phyloP scores from a whole-genome alignment of 129 eudicot species.

The Ambrosia artemisiifolia region DNA sequence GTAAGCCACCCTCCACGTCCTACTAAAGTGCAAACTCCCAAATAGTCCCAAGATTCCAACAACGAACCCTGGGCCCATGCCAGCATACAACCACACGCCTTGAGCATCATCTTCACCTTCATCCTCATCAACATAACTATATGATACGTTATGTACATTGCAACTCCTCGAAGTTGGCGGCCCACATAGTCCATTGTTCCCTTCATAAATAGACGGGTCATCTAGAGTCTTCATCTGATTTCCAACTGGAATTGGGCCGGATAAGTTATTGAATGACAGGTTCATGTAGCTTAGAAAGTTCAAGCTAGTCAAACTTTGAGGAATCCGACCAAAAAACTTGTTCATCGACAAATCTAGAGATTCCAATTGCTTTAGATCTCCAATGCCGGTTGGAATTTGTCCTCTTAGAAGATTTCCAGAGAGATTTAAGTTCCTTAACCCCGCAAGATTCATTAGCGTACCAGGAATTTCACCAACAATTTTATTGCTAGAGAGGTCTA shows the following conservation, averaged over 20 bases:
- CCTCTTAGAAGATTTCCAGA: background rate
- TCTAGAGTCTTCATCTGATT: background rate
- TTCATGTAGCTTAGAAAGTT: background rate
- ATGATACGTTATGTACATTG: background rate
- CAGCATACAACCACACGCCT: background rate
- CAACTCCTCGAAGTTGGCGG: background rate
- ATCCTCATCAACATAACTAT: background rate
- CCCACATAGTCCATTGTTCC: background rate
- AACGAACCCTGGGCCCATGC: background rate
- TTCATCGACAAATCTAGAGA: slow-evolving; percentile 1
- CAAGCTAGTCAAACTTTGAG: slow-evolving; percentile 3
- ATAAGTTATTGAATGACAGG: slow-evolving; percentile 6
- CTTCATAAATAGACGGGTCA: background rate
- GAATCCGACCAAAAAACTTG: background rate
- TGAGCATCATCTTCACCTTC: background rate
- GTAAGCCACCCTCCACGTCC: slow-evolving; percentile 11
- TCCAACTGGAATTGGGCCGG: background rate
- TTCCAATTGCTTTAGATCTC: background rate
- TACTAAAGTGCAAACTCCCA: background rate
- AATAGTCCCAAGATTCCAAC: slow-evolving; percentile 5
- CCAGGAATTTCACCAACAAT: background rate
- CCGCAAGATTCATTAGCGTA: background rate
- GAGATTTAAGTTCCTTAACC: background rate
- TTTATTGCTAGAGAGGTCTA: background rate
- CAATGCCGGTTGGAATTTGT: background rate